Base-by-base conservation (phyloP, 768 basidiomycete genomes). In the Mrakia gelida region DNA sequence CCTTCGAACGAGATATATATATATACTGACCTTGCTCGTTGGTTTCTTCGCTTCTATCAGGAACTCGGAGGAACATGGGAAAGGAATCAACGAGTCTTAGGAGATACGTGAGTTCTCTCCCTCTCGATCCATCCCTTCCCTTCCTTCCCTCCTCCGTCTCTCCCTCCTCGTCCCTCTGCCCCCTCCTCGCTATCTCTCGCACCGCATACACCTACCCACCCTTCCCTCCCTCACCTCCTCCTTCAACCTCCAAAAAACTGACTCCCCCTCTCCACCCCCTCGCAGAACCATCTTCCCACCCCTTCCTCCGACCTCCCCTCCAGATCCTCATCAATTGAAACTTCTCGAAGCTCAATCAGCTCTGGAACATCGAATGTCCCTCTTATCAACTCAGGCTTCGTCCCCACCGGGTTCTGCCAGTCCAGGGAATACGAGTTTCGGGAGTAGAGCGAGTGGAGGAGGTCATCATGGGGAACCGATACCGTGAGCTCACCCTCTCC, bases 291-390 rank as follows among this genome's bases (percentile, higher is more conserved):
- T 74, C 73, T 74, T 74, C 56, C 73, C 73, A 21, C 54, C 30
- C n/a, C 73, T 74, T 10, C 61, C 73, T 2, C n/a, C 59, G 0
- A 56, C 73, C 13, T 61, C 56, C n/a, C 73, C 73, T 21, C 73
- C 73, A 6, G 73, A 74, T 62, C 73, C 73, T n/a, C 61, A 61
- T 61, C 73, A 62, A 9, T 34, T 59, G 38, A 74, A 62, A 61
- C 34, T 74, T 3, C 73, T 74, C 34, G 34, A 49, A 34, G 61
- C 61, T n/a, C 73, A 74, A n/a, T 38, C 41, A 30, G 56, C 73
- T 11, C 73, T 74, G 18, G 73, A 74, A 74, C 73, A 74, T 28
- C 28, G 73, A 23, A 49, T 74, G 30, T 74, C 73, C 32, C 73
- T 74, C 28, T 56, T 74, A 7, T 38, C 73, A 21, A 74, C 73